Conservation (phyloP, 768 basidiomycete genomes). For the Tylopilus intermedius region DNA sequence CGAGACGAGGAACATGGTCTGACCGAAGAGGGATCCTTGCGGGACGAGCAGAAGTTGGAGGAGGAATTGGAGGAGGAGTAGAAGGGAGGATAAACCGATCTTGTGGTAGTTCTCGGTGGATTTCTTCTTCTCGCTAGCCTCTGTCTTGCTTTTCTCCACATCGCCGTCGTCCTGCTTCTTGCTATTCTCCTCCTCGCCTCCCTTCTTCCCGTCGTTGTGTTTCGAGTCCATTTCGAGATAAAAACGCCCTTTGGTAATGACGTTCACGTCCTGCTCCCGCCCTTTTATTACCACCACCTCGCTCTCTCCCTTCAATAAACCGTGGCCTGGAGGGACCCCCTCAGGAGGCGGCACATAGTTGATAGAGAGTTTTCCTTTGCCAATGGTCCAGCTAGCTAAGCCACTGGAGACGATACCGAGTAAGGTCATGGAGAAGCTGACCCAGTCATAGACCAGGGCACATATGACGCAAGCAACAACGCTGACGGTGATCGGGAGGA, state of each 20-base stretch:
- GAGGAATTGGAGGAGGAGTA: too few species aligned
- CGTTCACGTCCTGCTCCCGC: constrained; percentile 19
- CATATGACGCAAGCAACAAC: constrained; percentile 21
- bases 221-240: constrained; percentile 10
- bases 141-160: too few species aligned
- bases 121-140: too few species aligned
- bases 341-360: constrained; percentile 12
- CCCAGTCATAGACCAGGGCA: constrained; percentile 27
- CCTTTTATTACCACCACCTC: constrained; percentile 23
- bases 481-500: constrained; percentile 25
- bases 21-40: too few species aligned
- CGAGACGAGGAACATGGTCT: too few species aligned
- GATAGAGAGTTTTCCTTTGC: constrained; percentile 20
- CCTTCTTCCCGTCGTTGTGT: not conserved
- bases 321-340: not conserved
- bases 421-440: constrained; percentile 27
- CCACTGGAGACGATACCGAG: constrained; percentile 33
- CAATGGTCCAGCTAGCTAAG: constrained; percentile 21
- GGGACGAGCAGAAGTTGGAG: too few species aligned
- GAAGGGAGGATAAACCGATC: too few species aligned
- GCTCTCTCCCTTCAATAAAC: not conserved
- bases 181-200: too few species aligned
- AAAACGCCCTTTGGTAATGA: constrained; percentile 29
- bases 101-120: too few species aligned
- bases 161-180: too few species aligned